phyloP scores from a whole-genome alignment of 345 rosid species.

The Populus alba region DNA sequence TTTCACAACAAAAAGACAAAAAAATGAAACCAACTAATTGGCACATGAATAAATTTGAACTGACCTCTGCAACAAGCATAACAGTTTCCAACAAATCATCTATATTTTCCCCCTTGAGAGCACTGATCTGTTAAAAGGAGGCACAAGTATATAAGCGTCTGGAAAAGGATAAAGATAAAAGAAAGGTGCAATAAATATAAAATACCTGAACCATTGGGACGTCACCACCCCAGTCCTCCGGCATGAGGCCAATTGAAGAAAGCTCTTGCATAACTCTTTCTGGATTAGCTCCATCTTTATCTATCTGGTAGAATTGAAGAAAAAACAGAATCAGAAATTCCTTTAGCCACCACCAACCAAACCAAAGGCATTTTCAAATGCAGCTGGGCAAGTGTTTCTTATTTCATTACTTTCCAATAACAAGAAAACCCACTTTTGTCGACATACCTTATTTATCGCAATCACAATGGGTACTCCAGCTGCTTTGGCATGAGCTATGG shows the following conservation, averaged over 20 bases:
- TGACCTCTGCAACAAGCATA: slow-evolving; percentile 98
- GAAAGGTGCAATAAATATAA: slow-evolving; percentile 17
- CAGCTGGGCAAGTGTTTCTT: slow-evolving; percentile 11
- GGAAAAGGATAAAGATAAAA: slow-evolving; percentile 21
- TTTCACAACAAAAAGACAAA: slow-evolving; percentile 1
- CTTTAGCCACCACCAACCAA: slow-evolving; percentile 11
- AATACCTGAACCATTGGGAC: slow-evolving; percentile 92
- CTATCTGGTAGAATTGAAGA: slow-evolving; percentile 54
- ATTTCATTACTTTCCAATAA: slow-evolving; percentile 8
- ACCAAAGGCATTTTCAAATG: slow-evolving; percentile 13
- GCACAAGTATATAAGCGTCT: slow-evolving; percentile 25
- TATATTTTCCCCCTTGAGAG: slow-evolving; percentile 80
- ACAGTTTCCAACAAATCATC: slow-evolving; percentile 89
- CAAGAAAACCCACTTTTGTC: slow-evolving; percentile 5
- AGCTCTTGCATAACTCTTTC: slow-evolving; percentile 98
- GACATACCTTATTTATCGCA: slow-evolving; percentile 81
- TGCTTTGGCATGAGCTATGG: slow-evolving; percentile 96
- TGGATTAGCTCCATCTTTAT: slow-evolving; percentile 95
- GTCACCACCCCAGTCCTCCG: slow-evolving; percentile 99
- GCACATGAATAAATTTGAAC: slow-evolving; percentile 18
- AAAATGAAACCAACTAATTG: slow-evolving; percentile 6
- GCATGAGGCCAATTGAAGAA: slow-evolving; percentile 91
- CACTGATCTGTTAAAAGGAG: slow-evolving; percentile 74
- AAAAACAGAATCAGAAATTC: slow-evolving; percentile 17
- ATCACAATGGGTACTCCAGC: slow-evolving; percentile 93